A percentile compares a stretch with the other conserved stretches of the same genome.
Conservation (phyloP, 108 stramenopile genomes). For the Nitzschia sp. region DNA sequence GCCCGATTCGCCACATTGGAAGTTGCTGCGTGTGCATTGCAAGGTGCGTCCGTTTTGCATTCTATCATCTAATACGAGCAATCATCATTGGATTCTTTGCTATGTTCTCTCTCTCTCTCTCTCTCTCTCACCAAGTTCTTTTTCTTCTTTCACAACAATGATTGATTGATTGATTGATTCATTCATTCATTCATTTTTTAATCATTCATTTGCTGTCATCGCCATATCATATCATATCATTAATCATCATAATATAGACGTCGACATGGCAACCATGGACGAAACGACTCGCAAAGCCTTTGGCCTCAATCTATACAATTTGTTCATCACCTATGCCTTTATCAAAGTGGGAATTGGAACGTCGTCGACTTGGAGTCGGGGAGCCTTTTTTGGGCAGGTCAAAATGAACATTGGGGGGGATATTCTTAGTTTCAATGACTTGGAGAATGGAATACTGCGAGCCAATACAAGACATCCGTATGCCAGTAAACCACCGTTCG, state of each 20-base stretch:
- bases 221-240: neutral
- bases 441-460: conserved; percentile 71
- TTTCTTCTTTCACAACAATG: too few relatives aligned
- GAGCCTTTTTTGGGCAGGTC: conserved; percentile 40
- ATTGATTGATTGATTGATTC: too few relatives aligned
- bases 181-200: too few relatives aligned
- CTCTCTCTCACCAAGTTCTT: too few relatives aligned
- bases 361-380: conserved; percentile 14
- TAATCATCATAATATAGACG: too few relatives aligned
- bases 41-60: conserved; percentile 29
- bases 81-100: too few relatives aligned
- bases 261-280: conserved; percentile 39
- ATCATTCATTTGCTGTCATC: neutral
- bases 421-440: conserved; percentile 52
- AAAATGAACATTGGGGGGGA: conserved; percentile 43
- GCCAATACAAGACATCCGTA: conserved; percentile 37
- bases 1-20: conserved; percentile 47
- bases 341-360: conserved; percentile 55
- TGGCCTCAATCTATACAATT: conserved; percentile 75
- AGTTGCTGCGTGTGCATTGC: conserved; percentile 61
- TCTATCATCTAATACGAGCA: neutral
- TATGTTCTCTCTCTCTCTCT: too few relatives aligned
- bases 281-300: conserved; percentile 40
- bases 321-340: conserved; percentile 75
- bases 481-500: conserved; percentile 7